phyloP scores from a whole-genome alignment of 495 filamentous ascomycete genomes.

The Penicillium egyptiacum region DNA sequence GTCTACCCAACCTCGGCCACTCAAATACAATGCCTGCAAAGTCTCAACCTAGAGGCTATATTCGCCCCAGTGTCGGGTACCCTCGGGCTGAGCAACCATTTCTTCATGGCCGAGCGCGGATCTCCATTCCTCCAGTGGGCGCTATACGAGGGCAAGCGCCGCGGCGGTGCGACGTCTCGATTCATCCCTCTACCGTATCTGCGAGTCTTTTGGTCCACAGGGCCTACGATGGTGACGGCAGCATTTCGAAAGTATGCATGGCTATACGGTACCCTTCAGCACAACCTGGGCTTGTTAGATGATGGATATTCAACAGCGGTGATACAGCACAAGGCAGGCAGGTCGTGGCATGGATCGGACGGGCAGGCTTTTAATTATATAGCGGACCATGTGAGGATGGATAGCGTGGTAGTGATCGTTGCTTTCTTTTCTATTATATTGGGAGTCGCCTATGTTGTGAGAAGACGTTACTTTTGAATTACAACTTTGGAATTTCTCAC shows the following conservation, averaged over 20 bases:
- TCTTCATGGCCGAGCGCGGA: constrained; percentile 9
- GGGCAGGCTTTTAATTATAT: neutral
- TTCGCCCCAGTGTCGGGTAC: constrained; percentile 8
- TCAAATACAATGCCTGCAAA: constrained; percentile 5
- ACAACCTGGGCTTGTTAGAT: constrained; percentile 6
- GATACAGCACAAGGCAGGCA: constrained; percentile 9
- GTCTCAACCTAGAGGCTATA: constrained; percentile 6
- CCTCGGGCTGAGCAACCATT: constrained; percentile 14
- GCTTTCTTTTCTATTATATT: neutral
- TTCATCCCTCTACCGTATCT: constrained; percentile 8
- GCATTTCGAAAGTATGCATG: constrained; percentile 9
- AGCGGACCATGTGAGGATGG: neutral
- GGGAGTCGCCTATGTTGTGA: neutral
- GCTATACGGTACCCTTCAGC: neutral
- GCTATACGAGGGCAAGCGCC: constrained; percentile 13
- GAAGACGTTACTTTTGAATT: neutral
- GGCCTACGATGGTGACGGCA: constrained; percentile 12
- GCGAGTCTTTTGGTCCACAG: constrained; percentile 14
- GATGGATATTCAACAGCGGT: constrained; percentile 2
- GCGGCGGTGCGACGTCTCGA: constrained; percentile 2
- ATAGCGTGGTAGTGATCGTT: neutral
- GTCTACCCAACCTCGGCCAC: constrained; percentile 4
- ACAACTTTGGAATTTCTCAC: neutral
- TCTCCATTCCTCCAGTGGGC: constrained; percentile 6
- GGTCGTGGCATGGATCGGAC: constrained; percentile 15